Evolutionary conservation across 2,329 filamentous ascomycete genomes (phyloP).

Genomic region (Ophiostoma piceae): DNA sequence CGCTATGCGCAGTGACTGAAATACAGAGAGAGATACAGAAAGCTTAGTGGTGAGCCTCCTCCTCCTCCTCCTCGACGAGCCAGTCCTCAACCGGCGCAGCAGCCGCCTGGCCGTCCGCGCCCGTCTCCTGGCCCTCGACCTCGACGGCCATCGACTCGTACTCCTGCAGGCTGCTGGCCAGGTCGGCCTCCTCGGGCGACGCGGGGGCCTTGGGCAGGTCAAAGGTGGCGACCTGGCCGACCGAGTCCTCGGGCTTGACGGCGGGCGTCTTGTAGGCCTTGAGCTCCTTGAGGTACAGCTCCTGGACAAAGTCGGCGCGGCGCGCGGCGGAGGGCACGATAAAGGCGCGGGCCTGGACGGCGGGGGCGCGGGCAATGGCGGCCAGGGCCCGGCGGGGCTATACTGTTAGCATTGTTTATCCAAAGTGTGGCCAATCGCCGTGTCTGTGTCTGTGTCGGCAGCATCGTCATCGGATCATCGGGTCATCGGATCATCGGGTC

Average conservation of each 20-base stretch:
- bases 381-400: constrained; percentile 48
- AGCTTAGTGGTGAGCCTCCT: constrained; percentile 41
- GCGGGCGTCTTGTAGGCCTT: constrained; percentile 86
- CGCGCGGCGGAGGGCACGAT: constrained; percentile 57
- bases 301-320: constrained; percentile 90
- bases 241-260: constrained; percentile 79
- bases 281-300: constrained; percentile 94
- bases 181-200: constrained; percentile 90
- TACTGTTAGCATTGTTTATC: constrained; percentile 12
- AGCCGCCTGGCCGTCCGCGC: constrained; percentile 53
- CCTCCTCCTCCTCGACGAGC: constrained; percentile 75
- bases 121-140: constrained; percentile 77
- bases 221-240: constrained; percentile 90
- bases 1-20: too few relatives aligned
- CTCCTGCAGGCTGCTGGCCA: constrained; percentile 83
- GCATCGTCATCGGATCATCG: not conserved
- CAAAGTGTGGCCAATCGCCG: not conserved
- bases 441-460: not conserved
- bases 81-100: constrained; percentile 61
- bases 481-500: not conserved
- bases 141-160: constrained; percentile 95
- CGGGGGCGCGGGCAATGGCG: constrained; percentile 35
- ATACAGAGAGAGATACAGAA: too few relatives aligned
- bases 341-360: constrained; percentile 41
- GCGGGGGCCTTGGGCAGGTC: constrained; percentile 69